Evolutionary conservation across 306 rosid genomes (phyloP), one percentile per base, ranked within the genome.

Genomic region (Pterocarpus macrocarpus): DNA sequence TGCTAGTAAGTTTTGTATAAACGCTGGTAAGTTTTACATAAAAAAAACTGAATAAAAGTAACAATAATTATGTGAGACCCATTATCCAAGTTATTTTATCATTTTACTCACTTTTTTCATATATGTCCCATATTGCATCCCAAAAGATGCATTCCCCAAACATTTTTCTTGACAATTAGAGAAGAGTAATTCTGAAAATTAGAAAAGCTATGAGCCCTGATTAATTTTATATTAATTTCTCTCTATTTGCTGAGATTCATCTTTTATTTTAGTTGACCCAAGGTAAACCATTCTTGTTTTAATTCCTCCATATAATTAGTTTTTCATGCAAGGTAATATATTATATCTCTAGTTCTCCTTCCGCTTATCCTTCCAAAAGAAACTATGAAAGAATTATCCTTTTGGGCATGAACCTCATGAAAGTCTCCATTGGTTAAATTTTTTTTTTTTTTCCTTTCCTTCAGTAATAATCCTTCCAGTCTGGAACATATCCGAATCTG

Each of bases 401-500:
- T 96, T 65, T 92, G 98, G 72, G 97, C 90, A 88, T 96, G 97
- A 82, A 90, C 75, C 78, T 93, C 98, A 2, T 92, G 82, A 79
- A 95, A 84, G 73, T 96, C 98, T 84, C 99, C 97, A 70, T 69
- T 85, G 89, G 80, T 90, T 65, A 92, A 67, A 75, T 35, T 65
- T 75, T 86, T 88, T 88, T 92, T 96, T n/a, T n/a, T n/a, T n/a
- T n/a, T n/a, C n/a, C n/a, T n/a, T n/a, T n/a, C n/a, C 92, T 88
- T 88, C 73, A 92, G 87, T 78, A 96, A 68, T 75, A 96, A 91
- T 61, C 87, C 98, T 88, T 96, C 98, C 75, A 96, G 83, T 81
- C 86, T 87, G 84, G 99, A 92, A 87, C 98, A 96, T 69, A 90
- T 86, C 85, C 98, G 90, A 81, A 94, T 86, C 76, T 89, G 91